Evolutionary conservation across 768 basidiomycete species (phyloP).

Genomic region (Mycena belliarum): DNA sequence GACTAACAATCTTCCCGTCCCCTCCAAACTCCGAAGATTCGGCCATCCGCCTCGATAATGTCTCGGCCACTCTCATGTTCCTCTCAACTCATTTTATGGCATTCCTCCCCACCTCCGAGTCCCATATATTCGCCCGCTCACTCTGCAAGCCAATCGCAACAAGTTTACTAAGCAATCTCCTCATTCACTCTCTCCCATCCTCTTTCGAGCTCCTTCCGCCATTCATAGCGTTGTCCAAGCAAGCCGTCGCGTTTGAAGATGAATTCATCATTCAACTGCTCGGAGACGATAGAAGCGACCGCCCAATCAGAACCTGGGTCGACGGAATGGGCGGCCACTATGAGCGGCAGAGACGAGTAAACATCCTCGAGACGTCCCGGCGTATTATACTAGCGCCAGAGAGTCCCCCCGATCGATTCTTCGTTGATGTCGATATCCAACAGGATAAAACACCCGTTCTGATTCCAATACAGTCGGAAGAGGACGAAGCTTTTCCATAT

Average conservation of each 20-base stretch:
- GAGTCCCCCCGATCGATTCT: constrained; percentile 41
- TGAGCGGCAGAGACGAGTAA: constrained; percentile 70
- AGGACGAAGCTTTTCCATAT: no score
- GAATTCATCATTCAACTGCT: constrained; percentile 51
- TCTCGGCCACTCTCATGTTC: constrained; percentile 64
- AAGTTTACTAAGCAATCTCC: constrained; percentile 63
- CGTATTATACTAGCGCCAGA: constrained; percentile 48
- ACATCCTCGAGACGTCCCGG: constrained; percentile 66
- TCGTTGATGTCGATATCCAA: constrained; percentile 37
- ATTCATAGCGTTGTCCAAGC: constrained; percentile 58
- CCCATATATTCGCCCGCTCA: constrained; percentile 49
- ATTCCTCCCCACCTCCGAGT: constrained; percentile 49
- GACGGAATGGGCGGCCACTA: constrained; percentile 72
- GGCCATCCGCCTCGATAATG: constrained; percentile 49
- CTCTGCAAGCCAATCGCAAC: constrained; percentile 61
- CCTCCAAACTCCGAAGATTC: constrained; percentile 43
- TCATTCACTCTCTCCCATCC: constrained; percentile 71
- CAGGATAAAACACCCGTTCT: constrained; percentile 33
- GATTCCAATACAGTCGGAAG: constrained; percentile 33
- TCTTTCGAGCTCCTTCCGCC: constrained; percentile 57
- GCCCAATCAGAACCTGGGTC: constrained; percentile 67
- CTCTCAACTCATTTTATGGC: constrained; percentile 59
- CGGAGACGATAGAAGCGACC: constrained; percentile 47
- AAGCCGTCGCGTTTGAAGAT: constrained; percentile 70
- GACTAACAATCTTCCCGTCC: constrained; percentile 47